A percentile compares a stretch with the other conserved stretches of the same genome.
phyloP scores from a whole-genome alignment of 139 green algal genomes.

The Trebouxia sp. region DNA sequence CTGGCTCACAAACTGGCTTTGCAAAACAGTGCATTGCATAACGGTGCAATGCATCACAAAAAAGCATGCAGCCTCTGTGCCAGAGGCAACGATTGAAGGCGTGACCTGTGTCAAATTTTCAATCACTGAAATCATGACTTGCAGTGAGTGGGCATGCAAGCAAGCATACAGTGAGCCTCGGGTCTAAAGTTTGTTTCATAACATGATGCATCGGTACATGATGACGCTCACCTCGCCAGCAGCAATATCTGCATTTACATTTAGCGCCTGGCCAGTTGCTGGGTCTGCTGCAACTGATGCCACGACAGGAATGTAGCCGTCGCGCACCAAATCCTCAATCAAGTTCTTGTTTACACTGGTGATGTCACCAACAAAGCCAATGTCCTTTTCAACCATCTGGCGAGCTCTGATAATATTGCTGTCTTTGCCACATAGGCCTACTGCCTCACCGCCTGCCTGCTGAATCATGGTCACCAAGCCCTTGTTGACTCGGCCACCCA shows the following conservation, averaged over 20 bases:
- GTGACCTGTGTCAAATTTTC: no score
- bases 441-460: constrained; percentile 83
- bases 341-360: constrained; percentile 59
- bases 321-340: constrained; percentile 71
- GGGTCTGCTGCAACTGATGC: constrained; percentile 90
- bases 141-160: background rate
- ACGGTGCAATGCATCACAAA: no score
- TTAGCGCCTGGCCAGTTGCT: constrained; percentile 84
- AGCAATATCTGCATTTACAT: constrained; percentile 98
- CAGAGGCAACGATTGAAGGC: no score
- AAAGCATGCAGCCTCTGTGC: no score
- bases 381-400: constrained; percentile 89
- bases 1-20: no score
- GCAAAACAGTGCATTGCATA: no score
- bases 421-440: constrained; percentile 98
- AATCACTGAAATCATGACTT: no score
- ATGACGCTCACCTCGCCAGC: constrained; percentile 90
- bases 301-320: constrained; percentile 93
- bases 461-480: constrained; percentile 95
- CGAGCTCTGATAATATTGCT: constrained; percentile 81
- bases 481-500: constrained; percentile 98
- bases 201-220: no score
- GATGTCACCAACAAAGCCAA: constrained; percentile 96
- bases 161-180: no score
- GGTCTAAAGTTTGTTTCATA: no score